A percentile compares a stretch with the other conserved stretches of the same genome.
These are phyloP conservation scores for Lenwebbia sp. DNA, from an alignment of 345 rosid species.

Conservation along the genomic window DNA sequence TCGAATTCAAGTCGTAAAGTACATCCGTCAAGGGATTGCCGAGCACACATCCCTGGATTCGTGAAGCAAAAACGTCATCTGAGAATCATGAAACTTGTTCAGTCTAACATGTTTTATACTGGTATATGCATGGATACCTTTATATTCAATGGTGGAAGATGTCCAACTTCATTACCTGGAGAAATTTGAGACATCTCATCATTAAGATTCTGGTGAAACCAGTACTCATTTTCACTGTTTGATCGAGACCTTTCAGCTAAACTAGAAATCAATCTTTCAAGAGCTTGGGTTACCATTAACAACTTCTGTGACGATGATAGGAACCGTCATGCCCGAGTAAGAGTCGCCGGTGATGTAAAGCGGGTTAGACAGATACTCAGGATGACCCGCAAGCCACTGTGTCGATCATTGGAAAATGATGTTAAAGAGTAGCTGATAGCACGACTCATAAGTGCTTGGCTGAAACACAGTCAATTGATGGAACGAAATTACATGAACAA, in stretches of 20 bases:
- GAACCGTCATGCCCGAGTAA: conserved; percentile 9
- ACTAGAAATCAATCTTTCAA: not conserved
- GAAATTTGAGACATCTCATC: not conserved
- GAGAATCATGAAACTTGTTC: not conserved
- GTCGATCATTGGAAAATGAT: not conserved
- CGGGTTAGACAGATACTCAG: conserved; percentile 7
- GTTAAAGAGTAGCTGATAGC: not conserved
- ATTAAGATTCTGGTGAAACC: not conserved
- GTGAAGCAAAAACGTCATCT: not conserved
- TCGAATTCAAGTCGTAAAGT: conserved; percentile 15
- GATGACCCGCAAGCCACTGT: conserved; percentile 28
- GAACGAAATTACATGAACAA: not conserved
- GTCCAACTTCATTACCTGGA: conserved; percentile 1
- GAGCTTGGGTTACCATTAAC: conserved; percentile 2
- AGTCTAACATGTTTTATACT: not conserved
- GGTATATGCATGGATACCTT: not conserved
- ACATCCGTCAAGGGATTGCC: conserved; percentile 30
- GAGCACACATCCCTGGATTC: conserved; percentile 31
- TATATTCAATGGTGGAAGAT: not conserved
- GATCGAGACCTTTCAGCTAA: not conserved
- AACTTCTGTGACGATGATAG: conserved; percentile 4
- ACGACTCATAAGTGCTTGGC: not conserved
- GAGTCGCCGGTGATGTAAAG: conserved; percentile 26
- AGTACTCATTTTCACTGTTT: not conserved
- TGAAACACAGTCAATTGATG: not conserved